Evolutionary conservation across 805 yeast species (phyloP).

Genomic region (Hanseniaspora jakobsenii): DNA sequence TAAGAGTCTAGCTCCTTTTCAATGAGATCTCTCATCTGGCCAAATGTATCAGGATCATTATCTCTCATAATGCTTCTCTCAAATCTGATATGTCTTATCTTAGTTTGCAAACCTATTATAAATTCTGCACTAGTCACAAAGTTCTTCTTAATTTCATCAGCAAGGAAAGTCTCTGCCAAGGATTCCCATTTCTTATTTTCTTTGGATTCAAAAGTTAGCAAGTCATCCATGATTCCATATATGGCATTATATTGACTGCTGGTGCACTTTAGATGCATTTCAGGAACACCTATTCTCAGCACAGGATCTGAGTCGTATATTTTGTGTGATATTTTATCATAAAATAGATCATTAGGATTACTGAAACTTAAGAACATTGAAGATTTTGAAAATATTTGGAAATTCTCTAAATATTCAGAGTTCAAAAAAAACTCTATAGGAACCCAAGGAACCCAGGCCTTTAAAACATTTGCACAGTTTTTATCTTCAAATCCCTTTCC

Average conservation of each 20-base stretch:
- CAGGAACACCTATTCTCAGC: conserved; percentile 32
- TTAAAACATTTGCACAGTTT: conserved; percentile 22
- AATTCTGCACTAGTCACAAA: conserved; percentile 28
- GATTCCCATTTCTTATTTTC: conserved; percentile 35
- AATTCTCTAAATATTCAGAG: conserved; percentile 36
- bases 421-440: conserved; percentile 36
- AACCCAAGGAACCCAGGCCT: conserved; percentile 56
- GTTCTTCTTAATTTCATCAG: conserved; percentile 38
- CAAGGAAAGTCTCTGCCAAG: conserved; percentile 40
- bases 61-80: conserved; percentile 33
- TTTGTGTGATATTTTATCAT: conserved; percentile 26
- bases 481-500: not conserved
- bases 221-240: conserved; percentile 37
- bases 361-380: conserved; percentile 40
- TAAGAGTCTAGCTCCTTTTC: conserved; percentile 29
- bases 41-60: conserved; percentile 26
- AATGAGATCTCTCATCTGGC: conserved; percentile 30
- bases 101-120: conserved; percentile 42
- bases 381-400: conserved; percentile 40
- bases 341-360: conserved; percentile 42
- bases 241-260: conserved; percentile 46
- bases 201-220: conserved; percentile 30
- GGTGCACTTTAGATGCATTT: conserved; percentile 41
- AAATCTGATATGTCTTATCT: conserved; percentile 32
- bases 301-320: conserved; percentile 24